Conservation (phyloP, 2,329 filamentous ascomycete species). For the Trichoderma sp. region DNA sequence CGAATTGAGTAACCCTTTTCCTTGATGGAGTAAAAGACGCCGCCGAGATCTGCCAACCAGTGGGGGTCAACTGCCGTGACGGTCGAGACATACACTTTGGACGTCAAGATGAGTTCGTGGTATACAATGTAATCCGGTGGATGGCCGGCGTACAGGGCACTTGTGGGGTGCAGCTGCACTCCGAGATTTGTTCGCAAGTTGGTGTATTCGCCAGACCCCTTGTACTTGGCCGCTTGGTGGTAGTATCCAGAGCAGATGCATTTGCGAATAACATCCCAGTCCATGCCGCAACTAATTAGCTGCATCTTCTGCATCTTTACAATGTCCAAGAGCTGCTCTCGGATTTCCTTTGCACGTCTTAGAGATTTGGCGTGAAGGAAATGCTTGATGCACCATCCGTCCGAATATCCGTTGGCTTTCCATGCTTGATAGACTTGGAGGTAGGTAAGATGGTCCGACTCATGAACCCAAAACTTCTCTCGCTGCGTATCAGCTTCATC, state of each 20-base stretch:
- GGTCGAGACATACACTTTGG: slow-evolving; percentile 97
- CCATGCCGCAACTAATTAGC: slow-evolving; percentile 85
- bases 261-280: slow-evolving; percentile 94
- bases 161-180: slow-evolving; percentile 92
- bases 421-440: slow-evolving; percentile 96
- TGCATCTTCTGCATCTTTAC: slow-evolving; percentile 92
- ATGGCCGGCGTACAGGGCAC: slow-evolving; percentile 90
- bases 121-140: slow-evolving; percentile 97
- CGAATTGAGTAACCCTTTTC: slow-evolving; percentile 93
- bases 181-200: slow-evolving; percentile 94
- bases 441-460: slow-evolving; percentile 94
- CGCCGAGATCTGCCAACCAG: slow-evolving; percentile 94
- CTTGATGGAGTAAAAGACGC: slow-evolving; percentile 96
- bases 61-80: slow-evolving; percentile 95
- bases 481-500: slow-evolving; percentile 94
- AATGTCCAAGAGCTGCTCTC: slow-evolving; percentile 90
- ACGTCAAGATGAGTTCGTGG: slow-evolving; percentile 95
- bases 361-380: slow-evolving; percentile 96
- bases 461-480: slow-evolving; percentile 98
- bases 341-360: slow-evolving; percentile 87
- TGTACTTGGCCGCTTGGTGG: slow-evolving; percentile 93
- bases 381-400: slow-evolving; percentile 90
- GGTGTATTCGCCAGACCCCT: slow-evolving; percentile 96
- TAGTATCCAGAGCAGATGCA: slow-evolving; percentile 99
- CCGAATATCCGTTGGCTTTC: slow-evolving; percentile 85